These are phyloP conservation scores for Daldinia eschscholtzii DNA, from an alignment of 2,329 filamentous ascomycete genomes.

Conservation along the genomic window DNA sequence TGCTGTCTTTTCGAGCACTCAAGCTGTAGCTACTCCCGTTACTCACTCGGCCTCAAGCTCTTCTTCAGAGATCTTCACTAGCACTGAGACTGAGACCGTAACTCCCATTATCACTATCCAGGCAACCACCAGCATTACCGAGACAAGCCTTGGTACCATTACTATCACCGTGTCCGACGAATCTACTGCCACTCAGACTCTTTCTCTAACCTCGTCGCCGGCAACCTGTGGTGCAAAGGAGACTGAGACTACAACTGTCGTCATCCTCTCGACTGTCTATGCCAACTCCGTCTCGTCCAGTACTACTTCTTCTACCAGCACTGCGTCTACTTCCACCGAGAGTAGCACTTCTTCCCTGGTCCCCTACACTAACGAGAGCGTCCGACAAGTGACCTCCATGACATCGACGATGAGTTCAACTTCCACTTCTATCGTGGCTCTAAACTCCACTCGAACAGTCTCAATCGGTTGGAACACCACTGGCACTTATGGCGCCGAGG, in stretches of 20 bases:
- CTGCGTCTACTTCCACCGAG: background rate
- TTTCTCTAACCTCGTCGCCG: slow-evolving; percentile 1
- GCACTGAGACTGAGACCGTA: slow-evolving; percentile 31
- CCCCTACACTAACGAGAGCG: background rate
- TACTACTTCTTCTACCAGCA: slow-evolving; percentile 5
- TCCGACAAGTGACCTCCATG: background rate
- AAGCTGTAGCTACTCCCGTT: background rate
- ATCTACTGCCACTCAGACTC: slow-evolving; percentile 13
- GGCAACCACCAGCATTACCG: slow-evolving; percentile 21
- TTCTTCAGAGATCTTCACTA: slow-evolving; percentile 10
- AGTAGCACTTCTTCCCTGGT: background rate
- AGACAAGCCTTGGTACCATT: background rate
- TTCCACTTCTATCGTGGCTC: background rate
- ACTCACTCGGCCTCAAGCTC: background rate
- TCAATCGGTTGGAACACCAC: slow-evolving; percentile 22
- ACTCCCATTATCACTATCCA: slow-evolving; percentile 25
- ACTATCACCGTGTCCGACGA: slow-evolving; percentile 12
- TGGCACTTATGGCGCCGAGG: slow-evolving; percentile 11
- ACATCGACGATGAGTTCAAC: background rate
- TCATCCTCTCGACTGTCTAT: slow-evolving; percentile 30
- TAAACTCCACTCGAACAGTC: slow-evolving; percentile 10
- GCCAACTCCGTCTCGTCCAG: slow-evolving; percentile 1
- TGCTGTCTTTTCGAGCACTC: background rate
- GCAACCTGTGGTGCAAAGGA: slow-evolving; percentile 19
- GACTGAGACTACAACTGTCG: slow-evolving; percentile 31